phyloP scores from a whole-genome alignment of 169 alveolate genomes.

The Prorocentrum cordatum region DNA sequence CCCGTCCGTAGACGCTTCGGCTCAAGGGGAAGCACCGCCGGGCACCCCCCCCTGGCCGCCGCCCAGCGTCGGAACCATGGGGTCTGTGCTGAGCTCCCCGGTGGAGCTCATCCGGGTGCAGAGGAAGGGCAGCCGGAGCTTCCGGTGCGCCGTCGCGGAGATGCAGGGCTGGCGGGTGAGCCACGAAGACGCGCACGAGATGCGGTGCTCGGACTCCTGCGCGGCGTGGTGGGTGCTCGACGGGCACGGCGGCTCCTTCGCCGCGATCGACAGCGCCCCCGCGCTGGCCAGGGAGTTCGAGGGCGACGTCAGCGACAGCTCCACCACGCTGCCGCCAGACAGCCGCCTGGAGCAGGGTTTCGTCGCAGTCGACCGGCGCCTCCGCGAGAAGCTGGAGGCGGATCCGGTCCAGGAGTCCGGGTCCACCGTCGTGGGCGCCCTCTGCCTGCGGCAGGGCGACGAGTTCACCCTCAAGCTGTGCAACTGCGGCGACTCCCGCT shows the following conservation, averaged over 20 bases:
- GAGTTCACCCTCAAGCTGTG: not conserved
- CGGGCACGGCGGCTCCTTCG: constrained; percentile 36
- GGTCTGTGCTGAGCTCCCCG: constrained; percentile 21
- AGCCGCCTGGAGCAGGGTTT: constrained; percentile 28
- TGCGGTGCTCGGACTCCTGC: not conserved
- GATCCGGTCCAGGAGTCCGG: constrained; percentile 15
- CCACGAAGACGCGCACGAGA: constrained; percentile 50
- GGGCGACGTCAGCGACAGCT: not conserved
- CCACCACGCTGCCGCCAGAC: not conserved
- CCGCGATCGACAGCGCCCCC: constrained; percentile 27
- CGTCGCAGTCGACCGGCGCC: not conserved
- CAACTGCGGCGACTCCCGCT: not conserved
- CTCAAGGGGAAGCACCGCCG: too few relatives aligned
- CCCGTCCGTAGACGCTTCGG: too few relatives aligned
- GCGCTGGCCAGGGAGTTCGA: not conserved
- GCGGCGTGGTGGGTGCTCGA: constrained; percentile 30
- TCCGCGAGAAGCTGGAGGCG: constrained; percentile 19
- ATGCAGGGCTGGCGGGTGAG: constrained; percentile 64
- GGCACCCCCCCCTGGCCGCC: not conserved
- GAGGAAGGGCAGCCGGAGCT: not conserved
- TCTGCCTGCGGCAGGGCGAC: not conserved
- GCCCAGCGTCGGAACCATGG: not conserved
- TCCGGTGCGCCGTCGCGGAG: constrained; percentile 62
- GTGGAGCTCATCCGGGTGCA: constrained; percentile 66
- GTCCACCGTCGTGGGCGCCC: constrained; percentile 55